phyloP scores from a whole-genome alignment of 2,329 filamentous ascomycete genomes.

The Alternaria arbusti region DNA sequence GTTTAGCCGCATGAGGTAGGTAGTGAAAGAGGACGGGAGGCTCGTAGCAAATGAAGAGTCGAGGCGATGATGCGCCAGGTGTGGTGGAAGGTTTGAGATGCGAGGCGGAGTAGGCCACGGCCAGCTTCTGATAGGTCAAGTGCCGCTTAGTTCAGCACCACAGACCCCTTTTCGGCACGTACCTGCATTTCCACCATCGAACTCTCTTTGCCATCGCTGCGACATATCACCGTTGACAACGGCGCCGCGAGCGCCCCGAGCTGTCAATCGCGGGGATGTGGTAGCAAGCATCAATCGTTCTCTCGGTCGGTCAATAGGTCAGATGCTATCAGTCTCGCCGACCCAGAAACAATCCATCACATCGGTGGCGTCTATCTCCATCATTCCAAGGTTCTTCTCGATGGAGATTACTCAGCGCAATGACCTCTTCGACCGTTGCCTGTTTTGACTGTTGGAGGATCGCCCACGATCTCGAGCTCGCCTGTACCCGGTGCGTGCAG shows the following conservation, averaged over 20 bases:
- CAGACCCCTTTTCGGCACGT: constrained; percentile 2
- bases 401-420: constrained; percentile 2
- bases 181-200: neutral
- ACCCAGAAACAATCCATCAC: neutral
- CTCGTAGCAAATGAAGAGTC: constrained; percentile 12
- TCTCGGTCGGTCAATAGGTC: neutral
- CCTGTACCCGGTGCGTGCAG: constrained; percentile 6
- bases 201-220: neutral
- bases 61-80: constrained; percentile 15
- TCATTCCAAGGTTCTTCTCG: neutral
- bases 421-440: neutral
- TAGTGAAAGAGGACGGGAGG: constrained; percentile 5
- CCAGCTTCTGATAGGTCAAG: constrained; percentile 10
- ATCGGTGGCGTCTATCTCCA: neutral
- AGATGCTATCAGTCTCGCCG: neutral
- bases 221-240: constrained; percentile 7
- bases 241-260: constrained; percentile 3
- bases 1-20: constrained; percentile 15
- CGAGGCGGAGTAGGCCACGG: constrained; percentile 1
- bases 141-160: neutral
- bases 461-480: constrained; percentile 4
- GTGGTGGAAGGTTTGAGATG: constrained; percentile 23
- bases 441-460: constrained; percentile 1
- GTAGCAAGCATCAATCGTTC: neutral
- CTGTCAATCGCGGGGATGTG: constrained; percentile 1